These are phyloP conservation scores for Priceomyces melissophilus DNA, from an alignment of 805 yeast genomes.

Conservation along the genomic window DNA sequence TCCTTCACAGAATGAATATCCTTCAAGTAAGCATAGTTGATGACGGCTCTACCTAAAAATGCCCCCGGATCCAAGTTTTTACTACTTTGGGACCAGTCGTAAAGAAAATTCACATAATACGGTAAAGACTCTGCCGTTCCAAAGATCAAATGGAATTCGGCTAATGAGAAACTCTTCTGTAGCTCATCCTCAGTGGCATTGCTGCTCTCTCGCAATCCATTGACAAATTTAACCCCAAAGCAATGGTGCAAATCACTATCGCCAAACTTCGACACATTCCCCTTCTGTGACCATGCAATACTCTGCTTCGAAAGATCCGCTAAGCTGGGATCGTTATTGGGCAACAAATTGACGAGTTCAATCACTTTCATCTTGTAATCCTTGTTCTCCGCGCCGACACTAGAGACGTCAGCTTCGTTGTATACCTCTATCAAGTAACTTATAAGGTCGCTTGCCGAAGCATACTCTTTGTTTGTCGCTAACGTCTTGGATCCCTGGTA, in stretches of 20 bases:
- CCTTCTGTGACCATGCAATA: slow-evolving; percentile 61
- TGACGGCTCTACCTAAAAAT: slow-evolving; percentile 54
- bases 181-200: slow-evolving; percentile 21
- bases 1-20: slow-evolving; percentile 59
- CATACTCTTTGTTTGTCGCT: slow-evolving; percentile 66
- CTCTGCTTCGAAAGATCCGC: slow-evolving; percentile 64
- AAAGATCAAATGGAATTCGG: slow-evolving; percentile 68
- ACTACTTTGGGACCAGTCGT: slow-evolving; percentile 32
- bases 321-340: slow-evolving; percentile 46
- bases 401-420: slow-evolving; percentile 44
- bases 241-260: slow-evolving; percentile 73
- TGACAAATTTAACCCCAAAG: slow-evolving; percentile 63
- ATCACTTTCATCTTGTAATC: slow-evolving; percentile 46
- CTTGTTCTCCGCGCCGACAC: slow-evolving; percentile 25
- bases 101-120: slow-evolving; percentile 42
- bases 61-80: slow-evolving; percentile 31
- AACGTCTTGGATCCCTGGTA: slow-evolving; percentile 69
- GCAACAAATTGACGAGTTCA: slow-evolving; percentile 44
- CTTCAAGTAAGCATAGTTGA: slow-evolving; percentile 69
- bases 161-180: slow-evolving; percentile 50
- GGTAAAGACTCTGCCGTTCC: slow-evolving; percentile 57
- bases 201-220: slow-evolving; percentile 19
- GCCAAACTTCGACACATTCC: slow-evolving; percentile 51
- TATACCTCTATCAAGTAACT: slow-evolving; percentile 70
- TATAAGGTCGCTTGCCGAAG: slow-evolving; percentile 77